Evolutionary conservation across 495 filamentous ascomycete species (phyloP).

Genomic region (Halenospora varia): DNA sequence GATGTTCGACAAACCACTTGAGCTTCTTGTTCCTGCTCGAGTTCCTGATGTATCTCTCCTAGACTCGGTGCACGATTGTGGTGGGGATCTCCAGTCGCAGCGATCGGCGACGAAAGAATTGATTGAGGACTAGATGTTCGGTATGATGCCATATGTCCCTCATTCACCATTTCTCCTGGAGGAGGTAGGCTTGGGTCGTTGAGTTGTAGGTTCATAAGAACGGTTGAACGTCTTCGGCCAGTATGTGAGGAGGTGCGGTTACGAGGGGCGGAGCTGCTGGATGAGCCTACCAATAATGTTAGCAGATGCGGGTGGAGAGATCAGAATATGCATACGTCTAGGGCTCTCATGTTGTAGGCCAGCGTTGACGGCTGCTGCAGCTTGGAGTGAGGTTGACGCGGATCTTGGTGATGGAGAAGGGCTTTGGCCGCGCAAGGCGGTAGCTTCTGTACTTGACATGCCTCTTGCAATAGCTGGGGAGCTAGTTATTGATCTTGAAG

Average conservation of each 20-base stretch:
- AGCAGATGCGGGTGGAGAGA: constrained; percentile 2
- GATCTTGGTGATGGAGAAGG: constrained; percentile 53
- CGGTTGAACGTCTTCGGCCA: constrained; percentile 61
- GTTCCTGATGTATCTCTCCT: constrained; percentile 92
- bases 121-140: constrained; percentile 54
- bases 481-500: constrained; percentile 40
- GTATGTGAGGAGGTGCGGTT: constrained; percentile 51
- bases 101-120: constrained; percentile 53
- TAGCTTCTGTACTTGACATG: constrained; percentile 27
- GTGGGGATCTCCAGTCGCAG: constrained; percentile 54
- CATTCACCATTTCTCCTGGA: constrained; percentile 58
- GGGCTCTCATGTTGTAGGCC: constrained; percentile 59
- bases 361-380: constrained; percentile 66
- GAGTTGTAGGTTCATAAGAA: constrained; percentile 69
- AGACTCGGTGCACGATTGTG: constrained; percentile 69
- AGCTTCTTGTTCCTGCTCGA: constrained; percentile 92
- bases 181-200: constrained; percentile 60
- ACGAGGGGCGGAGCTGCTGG: constrained; percentile 48
- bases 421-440: constrained; percentile 35
- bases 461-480: constrained; percentile 42
- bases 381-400: constrained; percentile 59
- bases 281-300: constrained; percentile 38
- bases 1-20: constrained; percentile 63
- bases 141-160: constrained; percentile 37
- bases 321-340: constrained; percentile 37